Evolutionary conservation across 2,329 filamentous ascomycete genomes (phyloP).

Genomic region (Fusarium sp.): DNA sequence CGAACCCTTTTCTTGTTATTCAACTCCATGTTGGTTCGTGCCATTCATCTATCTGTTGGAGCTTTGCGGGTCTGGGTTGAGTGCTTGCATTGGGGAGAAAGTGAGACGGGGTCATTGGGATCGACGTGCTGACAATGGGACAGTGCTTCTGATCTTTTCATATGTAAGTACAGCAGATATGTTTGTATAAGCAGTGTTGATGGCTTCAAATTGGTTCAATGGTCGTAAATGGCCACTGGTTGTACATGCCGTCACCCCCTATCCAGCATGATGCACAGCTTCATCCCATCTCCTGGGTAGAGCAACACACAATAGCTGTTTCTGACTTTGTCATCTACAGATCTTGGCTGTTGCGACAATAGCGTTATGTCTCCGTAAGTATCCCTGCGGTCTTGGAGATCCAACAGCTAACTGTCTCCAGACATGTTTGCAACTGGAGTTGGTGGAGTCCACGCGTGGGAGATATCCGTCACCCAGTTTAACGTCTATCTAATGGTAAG

Average conservation of each 20-base stretch:
- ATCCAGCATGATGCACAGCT: neutral
- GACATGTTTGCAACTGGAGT: constrained; percentile 44
- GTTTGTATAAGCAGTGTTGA: neutral
- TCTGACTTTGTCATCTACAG: constrained; percentile 16
- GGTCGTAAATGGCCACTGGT: neutral
- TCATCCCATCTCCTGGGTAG: neutral
- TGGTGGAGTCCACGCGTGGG: constrained; percentile 49
- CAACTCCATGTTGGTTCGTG: neutral
- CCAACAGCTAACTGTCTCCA: constrained; percentile 11
- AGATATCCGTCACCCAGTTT: constrained; percentile 44
- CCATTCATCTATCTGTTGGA: neutral
- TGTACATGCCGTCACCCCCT: neutral
- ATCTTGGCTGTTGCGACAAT: constrained; percentile 32
- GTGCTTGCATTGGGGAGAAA: neutral
- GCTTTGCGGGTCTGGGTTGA: constrained; percentile 3
- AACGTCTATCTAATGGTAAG: constrained; percentile 43
- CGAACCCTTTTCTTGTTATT: neutral
- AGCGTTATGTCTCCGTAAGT: constrained; percentile 36
- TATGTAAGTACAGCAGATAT: constrained; percentile 18
- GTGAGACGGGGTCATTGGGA: neutral
- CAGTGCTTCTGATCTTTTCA: constrained; percentile 32
- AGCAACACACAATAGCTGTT: neutral
- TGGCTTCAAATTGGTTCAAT: neutral
- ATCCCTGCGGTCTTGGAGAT: neutral
- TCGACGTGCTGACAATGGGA: constrained; percentile 13